A percentile compares a stretch with the other conserved stretches of the same genome.
Evolutionary conservation across 371 early-diverging fungal species (phyloP).

Genomic region (Lichtheimia ramosa): DNA sequence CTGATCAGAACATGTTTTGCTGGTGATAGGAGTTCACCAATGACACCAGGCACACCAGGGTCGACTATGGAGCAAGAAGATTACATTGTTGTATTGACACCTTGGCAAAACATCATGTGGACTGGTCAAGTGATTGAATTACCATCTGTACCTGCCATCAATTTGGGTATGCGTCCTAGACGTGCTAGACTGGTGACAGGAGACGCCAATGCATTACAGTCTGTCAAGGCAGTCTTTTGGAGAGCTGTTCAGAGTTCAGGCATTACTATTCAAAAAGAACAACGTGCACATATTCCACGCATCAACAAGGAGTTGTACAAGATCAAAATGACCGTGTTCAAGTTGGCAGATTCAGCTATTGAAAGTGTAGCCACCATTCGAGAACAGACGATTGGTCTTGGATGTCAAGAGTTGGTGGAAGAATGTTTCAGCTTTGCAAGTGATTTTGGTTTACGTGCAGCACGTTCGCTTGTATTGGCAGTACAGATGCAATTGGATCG

Average conservation of each 20-base stretch:
- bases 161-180: constrained; percentile 59
- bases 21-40: constrained; percentile 23
- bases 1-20: constrained; percentile 40
- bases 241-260: constrained; percentile 47
- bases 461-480: constrained; percentile 65
- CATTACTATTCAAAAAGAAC: constrained; percentile 55
- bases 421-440: constrained; percentile 84
- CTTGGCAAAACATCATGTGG: constrained; percentile 63
- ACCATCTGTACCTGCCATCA: constrained; percentile 37
- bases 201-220: constrained; percentile 42
- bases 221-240: constrained; percentile 54
- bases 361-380: constrained; percentile 58
- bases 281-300: constrained; percentile 58
- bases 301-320: constrained; percentile 62
- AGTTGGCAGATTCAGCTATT: constrained; percentile 57
- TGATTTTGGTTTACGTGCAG: constrained; percentile 71
- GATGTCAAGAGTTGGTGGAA: constrained; percentile 76
- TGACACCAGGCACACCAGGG: constrained; percentile 23
- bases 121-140: constrained; percentile 56
- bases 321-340: constrained; percentile 62
- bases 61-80: constrained; percentile 24
- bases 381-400: constrained; percentile 52
- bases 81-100: constrained; percentile 57
- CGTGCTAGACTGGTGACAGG: constrained; percentile 72
- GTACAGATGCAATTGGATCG: constrained; percentile 56